phyloP scores from a whole-genome alignment of 202 grass and related monocot genomes.

The Bolboschoenoplectus hybrid region DNA sequence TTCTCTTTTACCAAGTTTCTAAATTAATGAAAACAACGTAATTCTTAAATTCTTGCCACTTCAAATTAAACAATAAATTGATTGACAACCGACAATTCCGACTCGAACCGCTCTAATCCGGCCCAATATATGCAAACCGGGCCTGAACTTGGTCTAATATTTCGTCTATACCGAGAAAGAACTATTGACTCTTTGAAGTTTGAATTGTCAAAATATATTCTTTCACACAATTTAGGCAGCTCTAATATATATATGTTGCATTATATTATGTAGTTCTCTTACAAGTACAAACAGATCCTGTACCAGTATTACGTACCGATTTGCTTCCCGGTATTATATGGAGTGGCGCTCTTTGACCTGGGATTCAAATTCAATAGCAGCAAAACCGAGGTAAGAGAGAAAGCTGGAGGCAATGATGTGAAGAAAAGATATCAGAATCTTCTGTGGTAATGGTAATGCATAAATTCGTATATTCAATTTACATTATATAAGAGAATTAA shows the following conservation, averaged over 20 bases:
- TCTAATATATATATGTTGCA: background rate
- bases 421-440: background rate
- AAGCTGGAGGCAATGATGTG: conserved; percentile 24
- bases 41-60: background rate
- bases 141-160: background rate
- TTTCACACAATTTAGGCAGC: background rate
- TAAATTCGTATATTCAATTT: background rate
- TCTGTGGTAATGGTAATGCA: background rate
- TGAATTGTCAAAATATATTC: background rate
- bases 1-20: background rate
- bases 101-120: background rate
- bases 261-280: background rate
- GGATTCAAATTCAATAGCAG: conserved; percentile 16
- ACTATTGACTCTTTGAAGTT: background rate
- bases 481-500: background rate
- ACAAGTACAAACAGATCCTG: background rate
- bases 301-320: background rate
- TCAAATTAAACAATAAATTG: background rate
- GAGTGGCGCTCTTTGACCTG: conserved; percentile 14
- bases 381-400: background rate
- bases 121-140: background rate
- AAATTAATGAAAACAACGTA: background rate
- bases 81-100: background rate
- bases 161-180: background rate
- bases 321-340: background rate